Evolutionary conservation across 495 filamentous ascomycete genomes (phyloP).

Genomic region (Tuber indicum): DNA sequence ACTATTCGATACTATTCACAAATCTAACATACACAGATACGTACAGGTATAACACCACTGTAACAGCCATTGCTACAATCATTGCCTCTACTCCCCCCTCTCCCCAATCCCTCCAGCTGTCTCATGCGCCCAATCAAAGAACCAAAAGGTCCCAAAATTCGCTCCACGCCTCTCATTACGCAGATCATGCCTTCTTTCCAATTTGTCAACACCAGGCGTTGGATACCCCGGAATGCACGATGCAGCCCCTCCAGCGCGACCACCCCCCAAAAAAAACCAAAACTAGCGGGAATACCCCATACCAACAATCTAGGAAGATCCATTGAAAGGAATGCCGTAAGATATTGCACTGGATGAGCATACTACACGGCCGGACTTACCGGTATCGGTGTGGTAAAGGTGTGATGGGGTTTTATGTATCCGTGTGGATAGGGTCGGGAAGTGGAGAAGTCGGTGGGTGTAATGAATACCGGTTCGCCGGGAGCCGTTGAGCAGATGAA

Average conservation of each 20-base stretch:
- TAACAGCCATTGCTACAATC: too few relatives aligned
- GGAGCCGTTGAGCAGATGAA: too few relatives aligned
- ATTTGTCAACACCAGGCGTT: slow-evolving; percentile 42
- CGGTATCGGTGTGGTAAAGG: slow-evolving; percentile 55
- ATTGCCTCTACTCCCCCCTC: too few relatives aligned
- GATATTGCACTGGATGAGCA: slow-evolving; percentile 51
- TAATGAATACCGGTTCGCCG: too few relatives aligned
- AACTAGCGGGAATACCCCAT: slow-evolving; percentile 46
- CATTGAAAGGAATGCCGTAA: slow-evolving; percentile 53
- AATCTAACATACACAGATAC: too few relatives aligned
- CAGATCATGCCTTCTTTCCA: slow-evolving; percentile 50
- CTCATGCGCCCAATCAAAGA: slow-evolving; percentile 42
- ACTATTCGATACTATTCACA: too few relatives aligned
- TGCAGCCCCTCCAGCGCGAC: slow-evolving; percentile 47
- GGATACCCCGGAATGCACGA: slow-evolving; percentile 55
- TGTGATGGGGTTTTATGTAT: slow-evolving; percentile 56
- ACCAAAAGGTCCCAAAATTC: slow-evolving; percentile 45
- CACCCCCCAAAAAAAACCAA: slow-evolving; percentile 48
- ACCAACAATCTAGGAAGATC: slow-evolving; percentile 50
- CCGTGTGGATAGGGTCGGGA: slow-evolving; percentile 44
- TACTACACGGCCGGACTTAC: slow-evolving; percentile 56
- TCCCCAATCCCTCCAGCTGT: too few relatives aligned
- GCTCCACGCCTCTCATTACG: slow-evolving; percentile 42
- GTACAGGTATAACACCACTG: too few relatives aligned
- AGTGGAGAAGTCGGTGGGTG: too few relatives aligned